These are phyloP conservation scores for Gynostemma pentaphyllum DNA, from an alignment of 306 rosid genomes.

Conservation along the genomic window DNA sequence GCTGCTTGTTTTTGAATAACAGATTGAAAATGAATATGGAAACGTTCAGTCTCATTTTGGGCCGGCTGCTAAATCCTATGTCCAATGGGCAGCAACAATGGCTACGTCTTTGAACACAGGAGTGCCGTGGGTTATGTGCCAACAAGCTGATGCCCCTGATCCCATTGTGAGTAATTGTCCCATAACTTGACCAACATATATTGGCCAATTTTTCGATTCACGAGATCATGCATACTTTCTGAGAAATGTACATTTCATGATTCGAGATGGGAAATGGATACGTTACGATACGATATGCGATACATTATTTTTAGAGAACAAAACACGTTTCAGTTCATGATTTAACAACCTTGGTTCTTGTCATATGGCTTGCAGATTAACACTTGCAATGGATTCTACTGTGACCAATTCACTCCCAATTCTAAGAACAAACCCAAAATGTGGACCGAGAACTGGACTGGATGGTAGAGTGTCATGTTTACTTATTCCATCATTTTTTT, in stretches of 20 bases:
- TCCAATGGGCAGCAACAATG: slow-evolving; percentile 87
- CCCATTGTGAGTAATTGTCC: slow-evolving; percentile 56
- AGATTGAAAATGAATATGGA: slow-evolving; percentile 95
- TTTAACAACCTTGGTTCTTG: no score
- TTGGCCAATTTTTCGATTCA: no score
- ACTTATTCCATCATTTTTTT: neutral
- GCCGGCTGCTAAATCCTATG: slow-evolving; percentile 55
- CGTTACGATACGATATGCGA: no score
- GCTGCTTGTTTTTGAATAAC: neutral
- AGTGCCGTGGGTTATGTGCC: slow-evolving; percentile 99
- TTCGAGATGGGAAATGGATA: no score
- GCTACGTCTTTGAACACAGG: slow-evolving; percentile 81
- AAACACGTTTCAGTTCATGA: no score
- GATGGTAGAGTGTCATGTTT: slow-evolving; percentile 45
- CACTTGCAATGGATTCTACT: slow-evolving; percentile 84
- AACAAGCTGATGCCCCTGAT: slow-evolving; percentile 79
- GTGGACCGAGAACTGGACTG: slow-evolving; percentile 90
- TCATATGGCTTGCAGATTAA: slow-evolving; percentile 35
- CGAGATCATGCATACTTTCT: no score
- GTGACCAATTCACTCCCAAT: slow-evolving; percentile 82
- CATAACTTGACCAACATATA: no score
- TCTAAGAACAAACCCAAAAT: slow-evolving; percentile 67
- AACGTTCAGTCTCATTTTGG: slow-evolving; percentile 40
- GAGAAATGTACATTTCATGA: no score
- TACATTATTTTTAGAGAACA: no score